A percentile compares a stretch with the other conserved stretches of the same genome.
These are phyloP conservation scores for Dendryphion nanum DNA, from an alignment of 2,329 filamentous ascomycete species.

Conservation along the genomic window DNA sequence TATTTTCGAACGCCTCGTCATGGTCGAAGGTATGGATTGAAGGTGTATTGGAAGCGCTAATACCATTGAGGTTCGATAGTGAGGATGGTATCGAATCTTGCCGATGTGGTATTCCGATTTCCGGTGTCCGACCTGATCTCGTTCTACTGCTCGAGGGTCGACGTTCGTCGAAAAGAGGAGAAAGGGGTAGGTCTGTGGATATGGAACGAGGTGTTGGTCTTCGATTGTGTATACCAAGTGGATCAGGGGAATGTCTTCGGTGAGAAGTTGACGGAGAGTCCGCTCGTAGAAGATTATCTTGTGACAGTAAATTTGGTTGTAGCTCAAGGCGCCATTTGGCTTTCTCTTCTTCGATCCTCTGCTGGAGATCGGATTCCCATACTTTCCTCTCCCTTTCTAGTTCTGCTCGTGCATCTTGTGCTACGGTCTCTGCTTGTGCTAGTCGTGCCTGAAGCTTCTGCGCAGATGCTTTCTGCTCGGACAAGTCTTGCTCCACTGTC, in stretches of 20 bases:
- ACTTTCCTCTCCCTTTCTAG: conserved; percentile 59
- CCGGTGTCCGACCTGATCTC: conserved; percentile 37
- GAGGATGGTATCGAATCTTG: conserved; percentile 36
- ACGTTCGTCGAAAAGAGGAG: conserved; percentile 35
- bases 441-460: conserved; percentile 64
- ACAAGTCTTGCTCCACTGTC: conserved; percentile 63
- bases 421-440: conserved; percentile 62
- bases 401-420: conserved; percentile 58
- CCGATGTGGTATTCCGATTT: conserved; percentile 28
- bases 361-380: conserved; percentile 56
- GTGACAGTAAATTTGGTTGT: conserved; percentile 25
- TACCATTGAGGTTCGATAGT: conserved; percentile 37
- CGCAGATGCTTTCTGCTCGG: conserved; percentile 58
- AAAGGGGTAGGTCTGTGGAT: conserved; percentile 31
- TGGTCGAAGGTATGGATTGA: conserved; percentile 45
- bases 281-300: conserved; percentile 31
- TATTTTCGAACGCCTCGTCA: conserved; percentile 54
- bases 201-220: conserved; percentile 29
- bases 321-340: conserved; percentile 56
- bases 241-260: conserved; percentile 43
- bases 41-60: conserved; percentile 42
- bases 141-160: conserved; percentile 35
- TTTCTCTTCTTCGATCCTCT: conserved; percentile 65
- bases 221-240: conserved; percentile 31
- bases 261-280: conserved; percentile 38